These are phyloP conservation scores for Strobilomyces confusus DNA, from an alignment of 768 basidiomycete genomes.

Conservation along the genomic window DNA sequence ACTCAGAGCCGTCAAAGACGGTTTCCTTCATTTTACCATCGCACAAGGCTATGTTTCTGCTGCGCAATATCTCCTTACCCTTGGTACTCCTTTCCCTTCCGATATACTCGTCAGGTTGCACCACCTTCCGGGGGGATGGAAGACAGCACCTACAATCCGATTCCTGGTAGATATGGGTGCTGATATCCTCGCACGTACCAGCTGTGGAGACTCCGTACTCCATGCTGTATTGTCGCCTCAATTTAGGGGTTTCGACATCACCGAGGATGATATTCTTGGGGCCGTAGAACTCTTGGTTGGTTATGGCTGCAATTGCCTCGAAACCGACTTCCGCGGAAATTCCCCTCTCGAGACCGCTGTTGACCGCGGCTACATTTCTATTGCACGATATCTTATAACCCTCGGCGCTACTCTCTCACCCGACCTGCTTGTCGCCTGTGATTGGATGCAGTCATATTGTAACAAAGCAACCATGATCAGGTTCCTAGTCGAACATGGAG, in stretches of 20 bases:
- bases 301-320: background rate
- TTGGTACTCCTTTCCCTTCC: background rate
- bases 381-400: background rate
- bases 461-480: background rate
- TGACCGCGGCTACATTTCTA: background rate
- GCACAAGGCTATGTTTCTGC: background rate
- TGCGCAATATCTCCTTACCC: background rate
- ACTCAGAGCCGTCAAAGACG: background rate
- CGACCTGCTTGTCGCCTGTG: background rate
- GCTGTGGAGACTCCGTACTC: background rate
- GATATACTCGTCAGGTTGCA: background rate
- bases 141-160: background rate
- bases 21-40: background rate
- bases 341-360: background rate
- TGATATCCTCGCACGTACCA: background rate
- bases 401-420: background rate
- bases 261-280: background rate
- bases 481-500: background rate
- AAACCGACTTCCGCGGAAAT: background rate
- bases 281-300: background rate
- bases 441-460: background rate
- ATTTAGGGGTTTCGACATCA: fast-evolving
- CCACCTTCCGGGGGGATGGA: background rate
- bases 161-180: background rate
- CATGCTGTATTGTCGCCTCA: background rate